A percentile compares a stretch with the other conserved stretches of the same genome.
Conservation (phyloP, 257 asterid species). For the Buddleja alternifolia region DNA sequence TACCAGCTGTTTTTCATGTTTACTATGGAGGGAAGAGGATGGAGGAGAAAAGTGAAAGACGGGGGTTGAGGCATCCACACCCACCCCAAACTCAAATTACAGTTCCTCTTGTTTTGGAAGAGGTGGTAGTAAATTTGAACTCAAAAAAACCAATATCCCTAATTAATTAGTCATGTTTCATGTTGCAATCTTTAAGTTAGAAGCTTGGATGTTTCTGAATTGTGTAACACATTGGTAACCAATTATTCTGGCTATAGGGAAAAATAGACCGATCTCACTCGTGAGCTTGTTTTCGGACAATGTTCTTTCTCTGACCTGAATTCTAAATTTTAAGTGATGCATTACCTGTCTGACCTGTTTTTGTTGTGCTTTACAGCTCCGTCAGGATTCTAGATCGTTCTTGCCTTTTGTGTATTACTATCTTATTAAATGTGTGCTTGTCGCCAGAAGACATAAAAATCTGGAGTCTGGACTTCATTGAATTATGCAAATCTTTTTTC, state of each 20-base stretch:
- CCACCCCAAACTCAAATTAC: constrained; percentile 7
- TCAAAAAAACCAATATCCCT: neutral
- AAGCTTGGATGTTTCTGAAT: neutral
- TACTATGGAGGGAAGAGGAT: neutral
- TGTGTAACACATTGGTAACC: neutral
- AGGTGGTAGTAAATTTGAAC: neutral
- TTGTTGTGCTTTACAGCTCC: constrained; percentile 4
- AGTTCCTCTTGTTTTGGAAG: neutral
- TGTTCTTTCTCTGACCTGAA: constrained; percentile 1
- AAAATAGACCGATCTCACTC: neutral
- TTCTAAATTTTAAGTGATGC: constrained; percentile 20
- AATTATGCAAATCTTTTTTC: neutral
- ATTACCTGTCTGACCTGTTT: constrained; percentile 15
- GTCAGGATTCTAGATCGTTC: neutral
- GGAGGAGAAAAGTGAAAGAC: neutral
- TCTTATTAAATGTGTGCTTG: neutral
- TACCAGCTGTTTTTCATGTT: neutral
- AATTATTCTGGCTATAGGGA: neutral
- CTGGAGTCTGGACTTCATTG: constrained; percentile 24
- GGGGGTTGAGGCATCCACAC: constrained; percentile 5
- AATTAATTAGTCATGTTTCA: neutral
- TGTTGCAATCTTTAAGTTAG: neutral
- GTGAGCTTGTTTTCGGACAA: neutral
- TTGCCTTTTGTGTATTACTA: neutral
- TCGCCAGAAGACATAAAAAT: constrained; percentile 10